Conservation (phyloP, 1,284 basidiomycete species). For the Heterobasidion occidentale region DNA sequence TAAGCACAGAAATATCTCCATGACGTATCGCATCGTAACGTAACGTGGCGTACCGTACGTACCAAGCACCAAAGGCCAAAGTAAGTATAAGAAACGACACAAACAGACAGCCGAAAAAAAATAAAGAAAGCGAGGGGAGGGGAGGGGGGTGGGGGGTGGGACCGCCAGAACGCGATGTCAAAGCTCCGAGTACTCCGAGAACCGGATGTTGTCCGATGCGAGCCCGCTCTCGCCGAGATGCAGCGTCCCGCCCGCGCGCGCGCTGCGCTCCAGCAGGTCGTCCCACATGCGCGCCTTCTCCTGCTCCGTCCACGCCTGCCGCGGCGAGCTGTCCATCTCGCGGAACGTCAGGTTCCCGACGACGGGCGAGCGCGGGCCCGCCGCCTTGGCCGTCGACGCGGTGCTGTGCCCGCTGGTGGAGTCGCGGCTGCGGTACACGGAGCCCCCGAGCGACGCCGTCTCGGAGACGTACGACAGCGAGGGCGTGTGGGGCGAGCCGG, state of each 20-base stretch:
- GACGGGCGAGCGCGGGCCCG: slow-evolving; percentile 21
- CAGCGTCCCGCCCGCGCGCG: slow-evolving; percentile 59
- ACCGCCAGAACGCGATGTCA: neutral
- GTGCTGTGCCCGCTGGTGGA: slow-evolving; percentile 10
- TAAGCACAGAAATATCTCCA: too few relatives aligned
- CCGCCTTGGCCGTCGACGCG: slow-evolving; percentile 13
- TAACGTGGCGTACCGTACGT: too few relatives aligned
- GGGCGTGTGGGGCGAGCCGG: slow-evolving; percentile 1
- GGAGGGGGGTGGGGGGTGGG: too few relatives aligned
- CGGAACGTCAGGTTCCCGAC: slow-evolving; percentile 38
- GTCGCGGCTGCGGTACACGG: slow-evolving; percentile 4
- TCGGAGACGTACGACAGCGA: slow-evolving; percentile 4
- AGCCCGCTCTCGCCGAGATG: slow-evolving; percentile 39
- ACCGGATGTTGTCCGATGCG: slow-evolving; percentile 35
- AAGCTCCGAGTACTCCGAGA: slow-evolving; percentile 19
- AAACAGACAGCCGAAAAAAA: neutral
- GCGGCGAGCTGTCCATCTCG: slow-evolving; percentile 28
- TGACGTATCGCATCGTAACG: too few relatives aligned
- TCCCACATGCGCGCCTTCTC: slow-evolving; percentile 69
- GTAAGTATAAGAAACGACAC: too few relatives aligned
- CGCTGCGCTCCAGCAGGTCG: slow-evolving; percentile 55
- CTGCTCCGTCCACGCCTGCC: slow-evolving; percentile 41
- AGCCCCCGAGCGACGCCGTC: slow-evolving; percentile 4
- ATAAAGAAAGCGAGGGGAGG: neutral
- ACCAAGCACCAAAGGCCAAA: too few relatives aligned